These are phyloP conservation scores for grape (Vitis vinifera) DNA, from an alignment of 164 flowering plant genomes.

Conservation along the genomic window DNA sequence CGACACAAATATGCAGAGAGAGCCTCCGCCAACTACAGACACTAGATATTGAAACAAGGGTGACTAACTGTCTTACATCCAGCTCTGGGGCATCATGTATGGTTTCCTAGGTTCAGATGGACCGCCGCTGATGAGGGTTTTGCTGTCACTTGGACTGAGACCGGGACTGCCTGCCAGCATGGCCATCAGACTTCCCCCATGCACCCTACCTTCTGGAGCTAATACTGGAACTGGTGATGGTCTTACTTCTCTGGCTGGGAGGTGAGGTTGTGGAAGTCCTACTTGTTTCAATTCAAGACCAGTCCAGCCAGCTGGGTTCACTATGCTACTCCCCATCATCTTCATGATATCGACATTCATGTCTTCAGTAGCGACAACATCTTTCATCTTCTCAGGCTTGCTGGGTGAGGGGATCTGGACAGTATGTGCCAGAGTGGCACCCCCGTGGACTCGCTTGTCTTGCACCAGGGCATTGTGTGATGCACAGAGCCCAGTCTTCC, in stretches of 20 bases:
- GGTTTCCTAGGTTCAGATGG: conserved; percentile 25
- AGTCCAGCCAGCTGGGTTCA: conserved; percentile 17
- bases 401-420: conserved; percentile 30
- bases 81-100: conserved; percentile 22
- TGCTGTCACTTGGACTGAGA: conserved; percentile 17
- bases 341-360: conserved; percentile 43
- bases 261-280: conserved; percentile 7
- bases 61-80: conserved; percentile 27
- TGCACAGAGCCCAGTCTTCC: conserved; percentile 81
- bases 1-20: conserved; percentile 9
- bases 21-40: not conserved
- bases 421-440: conserved; percentile 54
- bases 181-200: conserved; percentile 51
- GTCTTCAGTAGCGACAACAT: conserved; percentile 27
- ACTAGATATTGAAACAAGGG: conserved; percentile 2
- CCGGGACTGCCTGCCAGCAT: conserved; percentile 27
- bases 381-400: conserved; percentile 34
- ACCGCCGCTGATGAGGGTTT: conserved; percentile 2
- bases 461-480: conserved; percentile 74
- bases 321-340: conserved; percentile 5
- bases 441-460: conserved; percentile 95
- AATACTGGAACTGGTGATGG: conserved; percentile 8
- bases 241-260: conserved; percentile 12
- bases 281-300: conserved; percentile 12
- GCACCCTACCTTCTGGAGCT: conserved; percentile 61